Base-by-base conservation (phyloP, 805 yeast species). In the Brettanomyces nanus region DNA sequence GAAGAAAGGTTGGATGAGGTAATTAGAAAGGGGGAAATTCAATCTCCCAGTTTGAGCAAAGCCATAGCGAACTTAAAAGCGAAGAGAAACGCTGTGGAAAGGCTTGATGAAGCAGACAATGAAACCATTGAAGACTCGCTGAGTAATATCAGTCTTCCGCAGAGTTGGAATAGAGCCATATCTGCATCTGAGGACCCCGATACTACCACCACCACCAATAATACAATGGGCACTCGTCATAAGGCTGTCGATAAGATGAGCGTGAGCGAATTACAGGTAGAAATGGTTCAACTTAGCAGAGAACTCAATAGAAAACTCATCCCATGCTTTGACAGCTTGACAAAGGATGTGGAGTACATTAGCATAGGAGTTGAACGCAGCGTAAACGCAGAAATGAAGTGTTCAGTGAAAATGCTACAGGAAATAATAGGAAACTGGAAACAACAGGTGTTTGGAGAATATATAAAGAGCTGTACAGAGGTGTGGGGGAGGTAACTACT, bases 301-400 rank as follows among this genome's bases (percentile, higher is more conserved):
- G 57, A 58, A 36, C 38, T 55, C 30, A 45, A 49, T 34, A 49
- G 75, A 30, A 72, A 71, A 45, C 58, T 73, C 29, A 65, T 68
- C 31, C 77, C 73, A 37, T 63, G 75, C 36, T 68, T 70, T 19
- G 62, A 60, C 13, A 54, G 68, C 14, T 53, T 69, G 27, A 56
- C 63, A 40, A 51, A 49, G 10, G 80, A 74, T 51, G 64, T 72
- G 51, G 49, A 53, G 19, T 61, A 53, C 38, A 58, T 74, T 21
- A 69, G 75, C 17, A 45, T 61, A 9, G 65, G 66, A 35, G 61
- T 73, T n/a, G 64, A 61, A 37, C 45, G 43, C 17, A 74, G 65
- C 35, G 62, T 68, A 10, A 49, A 53, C 31, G 3, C 19, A 1
- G 53, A 58, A 30, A 32, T 55, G 19, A 25, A 23, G 2, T 41